Evolutionary conservation across 106 monocot genomes (phyloP).

Genomic region (Vanilla planifolia): DNA sequence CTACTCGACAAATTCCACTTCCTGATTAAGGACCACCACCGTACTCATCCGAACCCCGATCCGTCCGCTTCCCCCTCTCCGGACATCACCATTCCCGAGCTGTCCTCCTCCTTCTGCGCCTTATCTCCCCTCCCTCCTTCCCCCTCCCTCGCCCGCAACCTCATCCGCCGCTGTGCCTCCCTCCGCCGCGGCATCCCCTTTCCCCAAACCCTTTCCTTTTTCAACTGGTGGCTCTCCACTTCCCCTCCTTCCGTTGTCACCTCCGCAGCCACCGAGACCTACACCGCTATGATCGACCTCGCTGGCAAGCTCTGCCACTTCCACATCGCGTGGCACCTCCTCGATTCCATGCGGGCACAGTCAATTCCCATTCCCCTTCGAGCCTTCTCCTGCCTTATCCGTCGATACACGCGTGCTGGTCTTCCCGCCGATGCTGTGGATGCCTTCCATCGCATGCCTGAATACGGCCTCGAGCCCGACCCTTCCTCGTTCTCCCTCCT

Average conservation of each 20-base stretch:
- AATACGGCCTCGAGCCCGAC: slow-evolving; percentile 50
- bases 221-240: slow-evolving; percentile 54
- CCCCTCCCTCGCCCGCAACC: slow-evolving; percentile 26
- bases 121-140: slow-evolving; percentile 17
- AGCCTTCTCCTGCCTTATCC: slow-evolving; percentile 53
- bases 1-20: slow-evolving; percentile 30
- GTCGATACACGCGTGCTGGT: slow-evolving; percentile 68
- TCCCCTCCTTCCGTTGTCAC: background rate
- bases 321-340: slow-evolving; percentile 58
- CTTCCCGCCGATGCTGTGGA: slow-evolving; percentile 45
- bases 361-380: slow-evolving; percentile 26
- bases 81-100: slow-evolving; percentile 31
- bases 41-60: slow-evolving; percentile 12
- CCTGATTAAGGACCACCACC: slow-evolving; percentile 43
- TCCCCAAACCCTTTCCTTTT: slow-evolving; percentile 52
- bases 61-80: slow-evolving; percentile 15
- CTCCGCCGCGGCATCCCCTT: slow-evolving; percentile 52
- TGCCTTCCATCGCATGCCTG: slow-evolving; percentile 60
- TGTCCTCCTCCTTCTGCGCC: slow-evolving; percentile 16
- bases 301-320: slow-evolving; percentile 76
- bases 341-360: slow-evolving; percentile 47
- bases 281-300: slow-evolving; percentile 63
- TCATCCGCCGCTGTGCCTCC: slow-evolving; percentile 42
- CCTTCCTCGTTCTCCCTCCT: slow-evolving; percentile 47
- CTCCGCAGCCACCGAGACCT: slow-evolving; percentile 17